Evolutionary conservation across 2,329 filamentous ascomycete species (phyloP).

Genomic region (Neurospora sp.): DNA sequence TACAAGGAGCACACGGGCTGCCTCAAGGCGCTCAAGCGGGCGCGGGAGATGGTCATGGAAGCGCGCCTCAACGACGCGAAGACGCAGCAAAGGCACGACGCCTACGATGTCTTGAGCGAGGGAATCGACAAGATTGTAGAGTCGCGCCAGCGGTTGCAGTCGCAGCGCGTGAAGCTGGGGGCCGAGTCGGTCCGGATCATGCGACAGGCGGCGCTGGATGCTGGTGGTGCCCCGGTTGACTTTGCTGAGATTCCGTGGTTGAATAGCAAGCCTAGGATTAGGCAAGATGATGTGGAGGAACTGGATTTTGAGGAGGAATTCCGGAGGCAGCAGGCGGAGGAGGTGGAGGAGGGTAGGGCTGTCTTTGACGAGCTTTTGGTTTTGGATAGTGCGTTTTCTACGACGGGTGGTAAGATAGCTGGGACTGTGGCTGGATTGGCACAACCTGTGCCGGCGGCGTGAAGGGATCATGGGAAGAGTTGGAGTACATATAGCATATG

Average conservation of each 20-base stretch:
- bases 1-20: constrained; percentile 15
- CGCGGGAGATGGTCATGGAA: constrained; percentile 13
- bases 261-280: not conserved
- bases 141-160: constrained; percentile 12
- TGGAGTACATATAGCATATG: not conserved
- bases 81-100: constrained; percentile 4
- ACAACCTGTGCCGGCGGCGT: not conserved
- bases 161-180: constrained; percentile 16
- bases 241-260: constrained; percentile 15
- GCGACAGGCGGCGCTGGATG: constrained; percentile 21
- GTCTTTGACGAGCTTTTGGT: not conserved
- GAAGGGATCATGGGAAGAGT: not conserved
- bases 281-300: not conserved
- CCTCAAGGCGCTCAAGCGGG: constrained; percentile 13
- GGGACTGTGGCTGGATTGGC: not conserved
- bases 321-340: not conserved
- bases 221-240: constrained; percentile 14
- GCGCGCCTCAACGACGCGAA: constrained; percentile 6
- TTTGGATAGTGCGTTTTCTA: not conserved
- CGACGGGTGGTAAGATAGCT: not conserved
- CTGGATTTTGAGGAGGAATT: not conserved
- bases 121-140: constrained; percentile 14
- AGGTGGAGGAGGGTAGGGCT: not conserved
- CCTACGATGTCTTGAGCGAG: constrained; percentile 15
- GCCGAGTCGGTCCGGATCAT: constrained; percentile 20